These are phyloP conservation scores for Cryphonectria naterciae DNA, from an alignment of 2,329 filamentous ascomycete genomes.

Conservation along the genomic window DNA sequence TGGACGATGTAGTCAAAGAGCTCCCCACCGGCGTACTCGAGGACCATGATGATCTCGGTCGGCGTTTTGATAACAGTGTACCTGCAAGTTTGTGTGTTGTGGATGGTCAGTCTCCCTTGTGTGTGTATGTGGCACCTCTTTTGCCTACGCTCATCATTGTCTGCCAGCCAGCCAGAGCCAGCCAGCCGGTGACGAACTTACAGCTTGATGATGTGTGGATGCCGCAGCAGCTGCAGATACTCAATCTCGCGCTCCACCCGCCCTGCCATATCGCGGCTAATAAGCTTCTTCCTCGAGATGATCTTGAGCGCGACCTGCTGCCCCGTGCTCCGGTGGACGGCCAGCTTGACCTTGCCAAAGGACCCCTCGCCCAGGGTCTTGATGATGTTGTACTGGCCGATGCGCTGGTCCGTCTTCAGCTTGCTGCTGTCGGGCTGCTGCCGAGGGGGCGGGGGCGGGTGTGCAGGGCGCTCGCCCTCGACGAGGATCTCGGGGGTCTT, in stretches of 20 bases:
- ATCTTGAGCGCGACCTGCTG: slow-evolving; percentile 98
- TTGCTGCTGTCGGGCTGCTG: slow-evolving; percentile 39
- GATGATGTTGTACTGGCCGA: slow-evolving; percentile 90
- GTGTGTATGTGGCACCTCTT: background rate
- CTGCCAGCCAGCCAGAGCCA: background rate
- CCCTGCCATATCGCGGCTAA: slow-evolving; percentile 97
- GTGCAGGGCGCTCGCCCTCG: slow-evolving; percentile 29
- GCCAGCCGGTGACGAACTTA: slow-evolving; percentile 49
- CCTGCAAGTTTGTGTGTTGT: slow-evolving; percentile 46
- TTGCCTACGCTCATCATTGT: too few species aligned
- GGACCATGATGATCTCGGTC: slow-evolving; percentile 96
- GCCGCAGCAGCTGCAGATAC: slow-evolving; percentile 91
- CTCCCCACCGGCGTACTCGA: slow-evolving; percentile 95
- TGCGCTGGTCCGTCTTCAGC: slow-evolving; percentile 75
- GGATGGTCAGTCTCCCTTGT: background rate
- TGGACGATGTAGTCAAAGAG: slow-evolving; percentile 98
- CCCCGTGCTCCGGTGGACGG: slow-evolving; percentile 86
- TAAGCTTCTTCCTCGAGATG: slow-evolving; percentile 92
- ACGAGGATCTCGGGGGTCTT: slow-evolving; percentile 39
- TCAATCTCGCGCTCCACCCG: slow-evolving; percentile 97
- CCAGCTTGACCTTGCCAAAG: slow-evolving; percentile 98
- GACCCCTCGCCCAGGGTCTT: slow-evolving; percentile 93
- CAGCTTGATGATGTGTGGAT: slow-evolving; percentile 99
- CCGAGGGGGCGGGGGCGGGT: slow-evolving; percentile 35
- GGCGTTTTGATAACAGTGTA: slow-evolving; percentile 97